Percentiles rank a stretch among this genome's conserved stretches.
These are phyloP conservation scores for Penicillium verhagenii DNA, from an alignment of 495 filamentous ascomycete species.

Conservation along the genomic window DNA sequence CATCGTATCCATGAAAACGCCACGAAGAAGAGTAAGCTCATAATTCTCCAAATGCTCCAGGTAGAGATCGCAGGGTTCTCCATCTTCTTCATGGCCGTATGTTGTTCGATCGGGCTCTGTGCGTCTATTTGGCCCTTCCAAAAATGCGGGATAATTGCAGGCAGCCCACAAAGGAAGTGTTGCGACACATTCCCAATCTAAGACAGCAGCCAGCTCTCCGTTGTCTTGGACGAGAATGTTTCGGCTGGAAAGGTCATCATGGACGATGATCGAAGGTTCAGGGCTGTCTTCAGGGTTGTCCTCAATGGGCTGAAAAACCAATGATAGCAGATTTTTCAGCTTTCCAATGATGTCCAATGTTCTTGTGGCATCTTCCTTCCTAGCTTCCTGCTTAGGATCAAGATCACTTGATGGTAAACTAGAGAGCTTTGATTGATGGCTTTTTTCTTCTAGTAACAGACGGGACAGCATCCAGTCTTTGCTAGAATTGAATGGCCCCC, in stretches of 20 bases:
- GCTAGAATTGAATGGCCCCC: slow-evolving; percentile 5
- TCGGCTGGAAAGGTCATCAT: slow-evolving; percentile 45
- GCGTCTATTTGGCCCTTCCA: slow-evolving; percentile 23
- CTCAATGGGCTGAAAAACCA: neutral
- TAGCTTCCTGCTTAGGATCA: slow-evolving; percentile 2
- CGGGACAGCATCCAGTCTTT: slow-evolving; percentile 4
- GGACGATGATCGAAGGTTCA: slow-evolving; percentile 13
- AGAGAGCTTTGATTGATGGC: neutral
- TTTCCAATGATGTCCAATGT: slow-evolving; percentile 3
- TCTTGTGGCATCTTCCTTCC: neutral
- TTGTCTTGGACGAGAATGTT: slow-evolving; percentile 52
- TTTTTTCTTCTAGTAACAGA: slow-evolving; percentile 4
- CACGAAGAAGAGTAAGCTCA: slow-evolving; percentile 33
- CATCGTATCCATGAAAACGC: slow-evolving; percentile 33
- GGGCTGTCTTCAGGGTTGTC: neutral
- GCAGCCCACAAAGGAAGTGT: slow-evolving; percentile 48
- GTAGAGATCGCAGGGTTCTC: slow-evolving; percentile 26
- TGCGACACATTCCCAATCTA: slow-evolving; percentile 56
- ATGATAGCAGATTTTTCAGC: neutral
- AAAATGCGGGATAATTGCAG: slow-evolving; percentile 44
- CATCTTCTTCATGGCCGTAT: slow-evolving; percentile 29
- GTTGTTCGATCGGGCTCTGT: slow-evolving; percentile 28
- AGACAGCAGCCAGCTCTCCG: slow-evolving; percentile 42
- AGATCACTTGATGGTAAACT: slow-evolving; percentile 4
- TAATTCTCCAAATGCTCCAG: slow-evolving; percentile 25